Evolutionary conservation across 2,329 filamentous ascomycete genomes (phyloP).

Genomic region (Westerdykella aurantiaca): DNA sequence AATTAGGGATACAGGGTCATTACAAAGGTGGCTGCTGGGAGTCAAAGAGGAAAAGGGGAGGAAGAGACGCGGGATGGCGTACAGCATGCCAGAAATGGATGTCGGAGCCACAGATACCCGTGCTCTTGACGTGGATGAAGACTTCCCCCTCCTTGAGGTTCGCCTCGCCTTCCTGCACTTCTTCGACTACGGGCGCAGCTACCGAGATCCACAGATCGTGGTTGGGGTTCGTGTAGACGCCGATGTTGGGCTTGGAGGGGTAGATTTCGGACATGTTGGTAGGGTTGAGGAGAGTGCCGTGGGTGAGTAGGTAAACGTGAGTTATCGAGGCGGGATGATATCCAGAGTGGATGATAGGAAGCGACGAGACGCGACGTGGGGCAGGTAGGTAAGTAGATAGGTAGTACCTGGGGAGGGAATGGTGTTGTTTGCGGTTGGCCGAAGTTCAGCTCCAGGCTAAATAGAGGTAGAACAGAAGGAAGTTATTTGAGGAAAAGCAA

Average conservation of each 20-base stretch:
- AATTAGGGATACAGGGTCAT: not conserved
- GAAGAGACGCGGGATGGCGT: conserved; percentile 8
- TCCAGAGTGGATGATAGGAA: too few species aligned
- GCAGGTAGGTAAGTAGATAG: too few species aligned
- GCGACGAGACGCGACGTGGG: too few species aligned
- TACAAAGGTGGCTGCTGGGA: not conserved
- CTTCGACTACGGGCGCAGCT: conserved; percentile 68
- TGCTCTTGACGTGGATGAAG: conserved; percentile 83
- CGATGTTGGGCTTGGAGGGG: conserved; percentile 78
- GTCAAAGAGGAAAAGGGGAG: not conserved
- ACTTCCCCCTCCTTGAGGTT: conserved; percentile 76
- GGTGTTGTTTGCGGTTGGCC: too few species aligned
- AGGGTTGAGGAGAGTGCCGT: conserved; percentile 9
- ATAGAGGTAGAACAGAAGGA: too few species aligned
- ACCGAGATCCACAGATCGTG: conserved; percentile 88
- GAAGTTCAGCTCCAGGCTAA: too few species aligned
- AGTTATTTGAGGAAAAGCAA: too few species aligned
- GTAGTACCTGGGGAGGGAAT: too few species aligned
- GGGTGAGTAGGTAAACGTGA: too few species aligned
- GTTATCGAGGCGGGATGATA: too few species aligned
- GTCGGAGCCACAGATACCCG: conserved; percentile 93
- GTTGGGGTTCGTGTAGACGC: conserved; percentile 88
- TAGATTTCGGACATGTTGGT: conserved; percentile 37
- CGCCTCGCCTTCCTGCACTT: conserved; percentile 58
- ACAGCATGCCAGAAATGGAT: conserved; percentile 95